These are phyloP conservation scores for Penicillium expansum DNA, from an alignment of 2,329 filamentous ascomycete species.

Conservation along the genomic window DNA sequence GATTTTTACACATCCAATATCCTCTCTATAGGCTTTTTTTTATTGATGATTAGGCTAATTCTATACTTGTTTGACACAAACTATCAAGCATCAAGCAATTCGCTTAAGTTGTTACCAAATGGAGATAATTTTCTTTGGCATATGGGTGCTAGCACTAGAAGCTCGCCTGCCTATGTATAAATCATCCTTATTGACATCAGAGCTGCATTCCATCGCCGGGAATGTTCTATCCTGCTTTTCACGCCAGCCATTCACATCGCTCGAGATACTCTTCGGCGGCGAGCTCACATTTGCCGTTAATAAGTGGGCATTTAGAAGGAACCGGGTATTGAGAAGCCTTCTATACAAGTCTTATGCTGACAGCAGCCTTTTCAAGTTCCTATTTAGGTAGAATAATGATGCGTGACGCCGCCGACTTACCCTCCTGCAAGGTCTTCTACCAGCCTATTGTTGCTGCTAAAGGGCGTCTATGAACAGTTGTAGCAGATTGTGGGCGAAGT, in stretches of 20 bases:
- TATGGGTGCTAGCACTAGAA: not conserved
- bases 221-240: not conserved
- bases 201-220: not conserved
- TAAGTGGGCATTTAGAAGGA: not conserved
- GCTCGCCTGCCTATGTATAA: not conserved
- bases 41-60: not conserved
- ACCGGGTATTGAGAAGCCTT: too few relatives aligned
- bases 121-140: not conserved
- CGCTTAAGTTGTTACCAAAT: not conserved
- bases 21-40: not conserved
- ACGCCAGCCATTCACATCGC: not conserved
- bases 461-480: too few relatives aligned
- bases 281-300: not conserved
- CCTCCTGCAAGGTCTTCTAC: too few relatives aligned
- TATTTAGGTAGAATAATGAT: too few relatives aligned
- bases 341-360: not conserved
- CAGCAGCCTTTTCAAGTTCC: too few relatives aligned
- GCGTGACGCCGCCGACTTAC: too few relatives aligned
- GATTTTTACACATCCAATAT: not conserved
- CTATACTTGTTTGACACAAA: too few relatives aligned
- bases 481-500: too few relatives aligned
- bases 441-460: too few relatives aligned
- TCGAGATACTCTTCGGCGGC: not conserved
- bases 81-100: not conserved
- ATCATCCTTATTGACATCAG: not conserved